These are phyloP conservation scores for Cydonia oblonga DNA, from an alignment of 331 rosid species.

Conservation along the genomic window DNA sequence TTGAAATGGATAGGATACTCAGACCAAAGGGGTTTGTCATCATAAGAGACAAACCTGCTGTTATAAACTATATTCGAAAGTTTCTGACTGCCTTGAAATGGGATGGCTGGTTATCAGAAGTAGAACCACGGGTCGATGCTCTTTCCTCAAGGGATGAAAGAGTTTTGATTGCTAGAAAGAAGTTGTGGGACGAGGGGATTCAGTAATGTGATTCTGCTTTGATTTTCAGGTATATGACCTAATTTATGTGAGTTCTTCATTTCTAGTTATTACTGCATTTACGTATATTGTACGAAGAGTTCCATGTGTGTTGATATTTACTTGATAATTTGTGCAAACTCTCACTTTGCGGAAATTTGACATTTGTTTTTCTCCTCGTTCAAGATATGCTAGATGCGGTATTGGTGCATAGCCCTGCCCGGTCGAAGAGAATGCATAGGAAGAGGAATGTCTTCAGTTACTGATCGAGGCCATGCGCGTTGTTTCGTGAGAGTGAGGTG, in stretches of 20 bases:
- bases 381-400: neutral
- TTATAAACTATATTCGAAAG: constrained; percentile 35
- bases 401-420: neutral
- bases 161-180: constrained; percentile 51
- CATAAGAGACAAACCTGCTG: constrained; percentile 42
- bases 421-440: neutral
- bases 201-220: constrained; percentile 15
- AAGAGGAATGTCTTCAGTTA: neutral
- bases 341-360: neutral
- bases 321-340: neutral
- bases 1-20: constrained; percentile 59
- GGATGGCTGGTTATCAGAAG: constrained; percentile 57
- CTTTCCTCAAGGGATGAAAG: constrained; percentile 39
- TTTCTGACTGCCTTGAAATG: constrained; percentile 38
- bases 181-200: constrained; percentile 27
- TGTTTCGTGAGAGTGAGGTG: neutral
- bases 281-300: neutral
- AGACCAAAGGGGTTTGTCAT: constrained; percentile 52
- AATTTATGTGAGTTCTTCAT: neutral
- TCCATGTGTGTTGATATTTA: neutral
- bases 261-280: too few relatives aligned
- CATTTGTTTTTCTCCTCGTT: neutral
- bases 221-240: constrained; percentile 14
- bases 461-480: neutral
- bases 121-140: constrained; percentile 42